Evolutionary conservation across 2,329 filamentous ascomycete genomes (phyloP), one percentile per base, ranked within the genome.

Genomic region (Leptodontidium sp.): DNA sequence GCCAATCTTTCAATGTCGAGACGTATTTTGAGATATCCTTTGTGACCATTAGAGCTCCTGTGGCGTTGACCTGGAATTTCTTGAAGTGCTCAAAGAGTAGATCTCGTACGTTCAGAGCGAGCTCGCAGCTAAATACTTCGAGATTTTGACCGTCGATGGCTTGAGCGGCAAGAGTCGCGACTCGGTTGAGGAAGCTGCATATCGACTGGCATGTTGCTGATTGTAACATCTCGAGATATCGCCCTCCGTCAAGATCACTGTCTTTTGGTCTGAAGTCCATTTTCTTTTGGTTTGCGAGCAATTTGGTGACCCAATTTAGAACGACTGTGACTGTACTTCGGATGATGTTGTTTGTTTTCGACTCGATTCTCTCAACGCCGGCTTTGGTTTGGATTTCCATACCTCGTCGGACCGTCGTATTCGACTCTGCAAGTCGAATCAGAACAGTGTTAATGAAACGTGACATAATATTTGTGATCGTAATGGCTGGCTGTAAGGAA

Each of bases 11-110:
- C 72, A 99, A 85, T 12, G 97, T 88, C 70, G 94, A 91, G 9
- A 93, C 92, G 80, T 99, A 99, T 78, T 93, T 94, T 45, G 93
- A 93, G 79, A 98, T 94, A 78, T 99, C 96, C 82, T 98, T 97
- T 45, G 92, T 95, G 32, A 98, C 93, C 88, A 98, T 96, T 58
- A 99, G 87, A 2, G 94, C 96, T 70, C 96, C 96, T 0, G 95
- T 94, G 50, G 94, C 93, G 74, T 94, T 97, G 73, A 99, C 93
- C 70, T 91, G 89, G 82, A 97, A 99, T 77, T 93, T 94, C 77
- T 97, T 96, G 82, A 98, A 93, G 81, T 99, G 96, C 71, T 96
- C 93, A 71, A 99, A 90, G 4, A 99, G 86, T 11, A 97, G 87
- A 61, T 86, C 83, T 73, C 94, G 90, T 45, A 97, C 85, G 11